Percentiles rank a stretch among this genome's conserved stretches.
Conservation (phyloP, 148 eudicot genomes). For the Persicaria maculosa region DNA sequence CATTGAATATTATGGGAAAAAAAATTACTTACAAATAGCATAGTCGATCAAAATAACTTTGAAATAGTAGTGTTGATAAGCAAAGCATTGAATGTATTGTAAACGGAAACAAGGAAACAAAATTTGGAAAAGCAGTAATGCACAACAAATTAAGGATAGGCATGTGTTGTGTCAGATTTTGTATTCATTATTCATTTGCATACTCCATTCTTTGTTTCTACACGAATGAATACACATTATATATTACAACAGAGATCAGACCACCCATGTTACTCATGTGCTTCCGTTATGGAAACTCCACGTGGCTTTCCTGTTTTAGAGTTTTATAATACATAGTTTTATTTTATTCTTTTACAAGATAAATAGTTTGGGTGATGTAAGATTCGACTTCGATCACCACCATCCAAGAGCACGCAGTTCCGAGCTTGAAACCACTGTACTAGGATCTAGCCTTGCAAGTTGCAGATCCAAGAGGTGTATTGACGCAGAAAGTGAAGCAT, state of each 20-base stretch:
- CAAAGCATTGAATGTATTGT: neutral
- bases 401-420: too few species aligned
- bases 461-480: too few species aligned
- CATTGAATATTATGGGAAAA: too few species aligned
- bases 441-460: too few species aligned
- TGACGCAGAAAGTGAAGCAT: too few species aligned
- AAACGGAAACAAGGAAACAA: neutral
- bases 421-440: too few species aligned
- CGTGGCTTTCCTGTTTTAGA: neutral
- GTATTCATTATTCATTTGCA: neutral
- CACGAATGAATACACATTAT: neutral
- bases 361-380: too few species aligned
- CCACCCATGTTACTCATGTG: neutral
- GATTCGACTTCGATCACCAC: too few species aligned
- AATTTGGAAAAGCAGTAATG: neutral
- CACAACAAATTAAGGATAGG: neutral
- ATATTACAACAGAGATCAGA: neutral
- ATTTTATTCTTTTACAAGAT: too few species aligned
- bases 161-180: slow-evolving; percentile 1
- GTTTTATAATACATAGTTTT: neutral
- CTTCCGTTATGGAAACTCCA: neutral
- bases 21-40: neutral
- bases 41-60: neutral
- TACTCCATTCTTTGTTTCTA: neutral
- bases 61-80: neutral